Percentiles rank a stretch among this genome's conserved stretches.
Conservation (phyloP, 495 filamentous ascomycete species). For the Cercophora newfieldiana region DNA sequence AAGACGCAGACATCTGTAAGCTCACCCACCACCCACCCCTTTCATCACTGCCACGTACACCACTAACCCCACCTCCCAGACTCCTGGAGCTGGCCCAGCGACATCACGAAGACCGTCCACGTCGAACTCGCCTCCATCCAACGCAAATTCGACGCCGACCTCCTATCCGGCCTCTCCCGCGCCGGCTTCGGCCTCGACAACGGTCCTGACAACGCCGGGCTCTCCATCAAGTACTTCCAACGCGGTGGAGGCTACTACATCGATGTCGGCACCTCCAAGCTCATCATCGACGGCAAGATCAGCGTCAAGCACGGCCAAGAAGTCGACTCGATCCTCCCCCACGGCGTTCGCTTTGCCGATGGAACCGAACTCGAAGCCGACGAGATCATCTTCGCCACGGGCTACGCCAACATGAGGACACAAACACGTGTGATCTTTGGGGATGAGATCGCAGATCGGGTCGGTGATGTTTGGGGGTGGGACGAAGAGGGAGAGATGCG, state of each 20-base stretch:
- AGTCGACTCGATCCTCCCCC: constrained; percentile 58
- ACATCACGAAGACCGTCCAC: constrained; percentile 59
- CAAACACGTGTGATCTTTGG: constrained; percentile 65
- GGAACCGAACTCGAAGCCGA: constrained; percentile 70
- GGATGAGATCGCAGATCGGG: constrained; percentile 63
- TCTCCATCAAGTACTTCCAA: constrained; percentile 75
- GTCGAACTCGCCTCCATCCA: constrained; percentile 52
- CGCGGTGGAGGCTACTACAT: constrained; percentile 80
- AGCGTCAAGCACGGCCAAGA: constrained; percentile 71
- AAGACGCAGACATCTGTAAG: constrained; percentile 61
- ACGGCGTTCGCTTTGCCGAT: constrained; percentile 66
- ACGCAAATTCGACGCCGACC: constrained; percentile 50
- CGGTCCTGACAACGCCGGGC: constrained; percentile 64
- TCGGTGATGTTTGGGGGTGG: constrained; percentile 75
- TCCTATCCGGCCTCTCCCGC: constrained; percentile 59
- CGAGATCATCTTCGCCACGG: constrained; percentile 81
- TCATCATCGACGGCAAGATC: constrained; percentile 77
- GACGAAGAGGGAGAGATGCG: constrained; percentile 74
- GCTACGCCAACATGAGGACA: constrained; percentile 78
- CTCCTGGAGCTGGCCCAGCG: constrained; percentile 55
- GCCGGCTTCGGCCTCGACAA: constrained; percentile 70
- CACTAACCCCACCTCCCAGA: background rate
- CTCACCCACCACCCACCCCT: too few species aligned
- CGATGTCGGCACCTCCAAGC: constrained; percentile 71
- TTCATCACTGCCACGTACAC: background rate